Conservation (phyloP, 139 green algal species). For the Chlorella sp. region DNA sequence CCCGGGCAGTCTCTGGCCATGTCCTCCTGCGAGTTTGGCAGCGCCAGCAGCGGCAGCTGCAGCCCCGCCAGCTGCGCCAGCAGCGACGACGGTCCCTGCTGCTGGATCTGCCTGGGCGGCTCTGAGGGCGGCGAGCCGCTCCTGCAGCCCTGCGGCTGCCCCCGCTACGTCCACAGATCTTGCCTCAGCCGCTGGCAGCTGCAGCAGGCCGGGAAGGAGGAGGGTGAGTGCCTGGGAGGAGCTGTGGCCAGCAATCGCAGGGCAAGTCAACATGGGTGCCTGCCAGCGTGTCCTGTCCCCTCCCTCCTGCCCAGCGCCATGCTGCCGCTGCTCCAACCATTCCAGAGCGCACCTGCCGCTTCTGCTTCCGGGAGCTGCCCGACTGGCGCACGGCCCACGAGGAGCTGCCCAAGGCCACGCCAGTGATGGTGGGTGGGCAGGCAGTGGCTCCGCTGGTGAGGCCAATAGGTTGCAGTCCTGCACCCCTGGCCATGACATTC, state of each 20-base stretch:
- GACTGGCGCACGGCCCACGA: conserved; percentile 37
- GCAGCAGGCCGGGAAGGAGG: not conserved
- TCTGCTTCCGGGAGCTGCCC: conserved; percentile 51
- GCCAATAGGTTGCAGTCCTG: too few relatives aligned
- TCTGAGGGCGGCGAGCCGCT: not conserved
- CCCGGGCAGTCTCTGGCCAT: not conserved
- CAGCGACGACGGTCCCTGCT: not conserved
- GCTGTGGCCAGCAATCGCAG: too few relatives aligned
- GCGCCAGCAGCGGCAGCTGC: not conserved
- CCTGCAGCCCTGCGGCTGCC: not conserved
- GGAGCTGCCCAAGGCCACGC: not conserved
- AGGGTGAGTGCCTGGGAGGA: not conserved
- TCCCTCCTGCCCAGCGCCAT: not conserved
- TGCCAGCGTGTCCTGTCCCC: not conserved
- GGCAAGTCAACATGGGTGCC: not conserved
- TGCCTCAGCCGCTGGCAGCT: conserved; percentile 13
- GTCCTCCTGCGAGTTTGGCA: not conserved
- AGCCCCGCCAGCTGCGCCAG: not conserved
- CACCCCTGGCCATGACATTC: too few relatives aligned
- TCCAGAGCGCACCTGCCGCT: conserved; percentile 51
- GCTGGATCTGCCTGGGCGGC: conserved; percentile 9
- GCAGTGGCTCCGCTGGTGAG: not conserved
- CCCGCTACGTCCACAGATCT: not conserved
- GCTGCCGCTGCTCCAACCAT: not conserved
- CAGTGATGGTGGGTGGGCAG: not conserved